Base-by-base conservation (phyloP, 306 rosid species). In the Trifolium fragiferum region DNA sequence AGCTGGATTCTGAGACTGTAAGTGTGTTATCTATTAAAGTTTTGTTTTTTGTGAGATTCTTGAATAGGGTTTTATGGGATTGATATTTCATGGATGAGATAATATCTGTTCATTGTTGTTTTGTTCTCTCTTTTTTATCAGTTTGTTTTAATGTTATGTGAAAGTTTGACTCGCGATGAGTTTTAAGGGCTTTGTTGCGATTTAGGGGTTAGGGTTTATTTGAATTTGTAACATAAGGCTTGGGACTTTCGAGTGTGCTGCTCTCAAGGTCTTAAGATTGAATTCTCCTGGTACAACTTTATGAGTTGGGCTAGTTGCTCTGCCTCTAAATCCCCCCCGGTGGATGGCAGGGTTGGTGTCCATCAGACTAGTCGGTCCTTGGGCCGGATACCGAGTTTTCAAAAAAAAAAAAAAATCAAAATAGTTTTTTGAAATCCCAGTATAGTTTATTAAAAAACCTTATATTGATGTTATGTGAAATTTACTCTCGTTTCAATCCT, bases 1-100 rank as follows among this genome's bases (percentile, higher is more conserved):
- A 90, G 71, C 82, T 92, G 66, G 97, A 92, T 72, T 81, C 99
- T 4, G 98, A 95, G 84, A 88, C 98, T 2, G 99, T 95, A 47
- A 87, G 98, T 86, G 33, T 72, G 16, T 37, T 7, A 12, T 59
- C 19, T 13, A 3, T 12, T 25, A 6, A n/a, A 7, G 63, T 5
- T 57, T 57, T 23, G 12, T 23, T 6, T 51, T 63, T 68, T 58
- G 44, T 65, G 43, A 6, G 51, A 13, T 74, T 74, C 4, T 16
- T 6, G 59, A 50, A 69, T 81, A 76, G 55, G 70, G 82, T 65
- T 64, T 66, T 8, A 40, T 40, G 2, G 44, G 44, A 8, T 40
- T 40, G 11, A 0, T 40, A 1, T 40, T 40, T 8, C 1, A 40
- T 10, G 2, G 2, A 9, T 40, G 3, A 40, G 44, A 9, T 8